Base-by-base conservation (phyloP, 1,139 yeast genomes). In the Geotrichum reessii region DNA sequence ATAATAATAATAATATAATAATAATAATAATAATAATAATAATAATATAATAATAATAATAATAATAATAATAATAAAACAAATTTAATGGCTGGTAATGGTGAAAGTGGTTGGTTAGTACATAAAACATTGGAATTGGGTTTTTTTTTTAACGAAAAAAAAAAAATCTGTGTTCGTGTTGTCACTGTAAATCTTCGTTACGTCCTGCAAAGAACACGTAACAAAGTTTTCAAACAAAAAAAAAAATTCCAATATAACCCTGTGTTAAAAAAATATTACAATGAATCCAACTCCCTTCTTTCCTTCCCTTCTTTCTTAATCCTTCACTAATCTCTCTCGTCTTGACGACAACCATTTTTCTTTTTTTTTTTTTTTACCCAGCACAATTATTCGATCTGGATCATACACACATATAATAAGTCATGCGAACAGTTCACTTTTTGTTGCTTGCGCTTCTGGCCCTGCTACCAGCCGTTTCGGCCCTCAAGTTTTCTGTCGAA, bases 401-500 rank as follows among this genome's bases (percentile, higher is more conserved):
- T 33, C 40, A 49, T 44, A 49, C 14, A 27, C 28, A n/a, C n/a
- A n/a, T n/a, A n/a, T n/a, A n/a, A n/a, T 9, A 6, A n/a, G 33
- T 9, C 21, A 55, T 51, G 58, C 28, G 52, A 31, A 40, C 42
- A 7, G 28, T 59, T n/a, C 53, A 56, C 24, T 55, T 59, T 12
- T 47, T 58, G 28, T 53, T 61, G 46, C 48, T 63, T 19, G 22
- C 61, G 27, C 47, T 66, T 14, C 47, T 65, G 40, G 58, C 63
- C 48, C 59, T 66, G 21, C 49, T 65, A n/a, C 55, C 65, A 4
- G 37, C 62, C 17, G 73, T 61, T 28, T 53, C 64, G n/a, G 76
- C 74, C 2, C 67, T 73, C 50, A 68, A 67, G 58, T 73, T 73
- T 62, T 61, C 66, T 27, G 71, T 73, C 27, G 72, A 71, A 24